Evolutionary conservation across 2,329 filamentous ascomycete species (phyloP).

Genomic region (Aureobasidium mangrovei): DNA sequence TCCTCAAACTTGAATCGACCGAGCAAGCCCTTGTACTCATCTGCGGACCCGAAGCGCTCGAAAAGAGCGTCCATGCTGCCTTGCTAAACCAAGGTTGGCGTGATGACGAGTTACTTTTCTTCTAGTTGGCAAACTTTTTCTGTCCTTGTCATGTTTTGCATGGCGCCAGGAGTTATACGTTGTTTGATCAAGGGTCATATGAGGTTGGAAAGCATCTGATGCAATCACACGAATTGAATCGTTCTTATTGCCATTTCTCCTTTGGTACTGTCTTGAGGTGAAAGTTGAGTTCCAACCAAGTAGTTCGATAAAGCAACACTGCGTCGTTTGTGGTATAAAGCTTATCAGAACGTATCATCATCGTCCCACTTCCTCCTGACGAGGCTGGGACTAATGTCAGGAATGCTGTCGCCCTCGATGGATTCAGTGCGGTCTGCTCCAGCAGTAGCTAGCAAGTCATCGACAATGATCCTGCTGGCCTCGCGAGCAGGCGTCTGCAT

Average conservation of each 20-base stretch:
- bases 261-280: neutral
- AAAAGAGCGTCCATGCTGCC: constrained; percentile 53
- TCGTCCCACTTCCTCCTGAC: constrained; percentile 36
- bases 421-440: constrained; percentile 50
- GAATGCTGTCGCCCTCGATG: constrained; percentile 32
- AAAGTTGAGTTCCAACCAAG: no score
- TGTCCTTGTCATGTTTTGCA: neutral
- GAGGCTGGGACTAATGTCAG: constrained; percentile 41
- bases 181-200: neutral
- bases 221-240: no score
- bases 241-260: no score
- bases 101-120: constrained; percentile 66
- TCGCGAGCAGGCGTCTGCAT: constrained; percentile 76
- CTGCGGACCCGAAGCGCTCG: constrained; percentile 69
- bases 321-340: no score
- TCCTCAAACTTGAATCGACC: constrained; percentile 26
- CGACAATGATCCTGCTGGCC: constrained; percentile 71
- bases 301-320: no score
- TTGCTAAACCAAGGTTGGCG: constrained; percentile 58
- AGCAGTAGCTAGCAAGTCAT: constrained; percentile 68
- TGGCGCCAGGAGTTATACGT: neutral
- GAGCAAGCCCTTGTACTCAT: constrained; percentile 58
- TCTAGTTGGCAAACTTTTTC: constrained; percentile 37
- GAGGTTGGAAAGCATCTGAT: neutral
- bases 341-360: constrained; percentile 37